These are phyloP conservation scores for Suaeda aralocaspica DNA, from an alignment of 148 eudicot genomes.

Conservation along the genomic window DNA sequence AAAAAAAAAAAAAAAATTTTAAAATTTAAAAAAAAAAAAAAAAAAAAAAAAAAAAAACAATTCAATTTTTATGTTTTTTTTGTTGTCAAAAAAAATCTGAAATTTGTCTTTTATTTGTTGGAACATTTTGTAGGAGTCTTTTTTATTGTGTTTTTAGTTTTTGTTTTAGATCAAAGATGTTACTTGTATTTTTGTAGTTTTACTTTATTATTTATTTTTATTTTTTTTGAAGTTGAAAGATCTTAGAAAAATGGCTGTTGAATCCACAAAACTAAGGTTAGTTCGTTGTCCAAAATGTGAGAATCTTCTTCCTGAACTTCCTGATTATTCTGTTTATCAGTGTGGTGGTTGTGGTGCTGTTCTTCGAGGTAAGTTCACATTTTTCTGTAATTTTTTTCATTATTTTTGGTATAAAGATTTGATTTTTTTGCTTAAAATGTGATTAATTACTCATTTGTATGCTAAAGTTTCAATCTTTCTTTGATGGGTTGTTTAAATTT, in stretches of 20 bases:
- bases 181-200: slow-evolving; percentile 9
- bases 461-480: neutral
- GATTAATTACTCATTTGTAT: neutral
- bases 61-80: too few species aligned
- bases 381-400: neutral
- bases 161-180: slow-evolving; percentile 19
- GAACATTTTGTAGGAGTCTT: neutral
- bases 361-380: slow-evolving; percentile 55
- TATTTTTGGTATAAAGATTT: slow-evolving; percentile 13
- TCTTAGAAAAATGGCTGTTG: slow-evolving; percentile 42
- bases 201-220: too few species aligned
- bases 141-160: neutral
- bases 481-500: slow-evolving; percentile 14
- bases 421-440: slow-evolving; percentile 3
- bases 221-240: too few species aligned
- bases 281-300: slow-evolving; percentile 90
- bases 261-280: slow-evolving; percentile 50
- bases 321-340: slow-evolving; percentile 73
- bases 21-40: neutral
- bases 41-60: too few species aligned
- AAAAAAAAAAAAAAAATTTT: too few species aligned
- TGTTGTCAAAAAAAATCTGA: neutral
- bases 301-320: slow-evolving; percentile 71
- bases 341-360: slow-evolving; percentile 97
- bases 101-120: slow-evolving; percentile 8